Evolutionary conservation across 345 rosid genomes (phyloP), one percentile per base, ranked within the genome.

Genomic region (Lumnitzera racemosa): DNA sequence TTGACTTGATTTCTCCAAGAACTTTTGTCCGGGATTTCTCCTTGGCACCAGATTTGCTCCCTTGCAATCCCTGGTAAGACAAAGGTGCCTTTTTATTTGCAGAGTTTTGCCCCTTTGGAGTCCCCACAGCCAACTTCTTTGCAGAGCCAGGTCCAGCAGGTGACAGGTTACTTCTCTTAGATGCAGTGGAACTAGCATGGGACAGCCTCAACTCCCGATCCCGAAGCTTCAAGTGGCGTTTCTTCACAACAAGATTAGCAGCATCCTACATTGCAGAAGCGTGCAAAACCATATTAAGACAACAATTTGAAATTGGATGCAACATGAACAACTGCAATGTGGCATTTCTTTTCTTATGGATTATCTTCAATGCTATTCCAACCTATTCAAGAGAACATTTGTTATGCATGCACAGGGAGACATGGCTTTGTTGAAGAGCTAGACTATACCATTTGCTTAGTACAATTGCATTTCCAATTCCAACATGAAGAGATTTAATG

Each of bases 11-110:
- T 1, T 74, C 67, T n/a, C 67, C 73, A 13, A 56, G 58, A 52
- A 72, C 70, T 64, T 70, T 81, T 46, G 71, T 60, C 58, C 50
- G 64, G n/a, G 43, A 68, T 80, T 80, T 90, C 83, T 78, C 88
- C 47, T 59, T 68, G 27, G 65, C 68, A 24, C 83, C 80, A 2
- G 95, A 70, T 75, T 86, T 90, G 62, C 80, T 86, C 46, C 94
- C 91, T 48, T 80, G 81, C 76, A 86, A 67, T n/a, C 99, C 99
- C 77, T 94, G 95, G 74, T 86, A 90, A 11, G 92, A 75, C 70
- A 78, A 50, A 46, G 69, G 49, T 55, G 70, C 63, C 68, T 74
- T 81, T 15, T 68, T 43, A 36, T 52, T 69, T 4, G 65, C 60
- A 46, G 57, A 59, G 59, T 61, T 54, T 31, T 61, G 60, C 17